These are phyloP conservation scores for Davidsoniella eucalypti DNA, from an alignment of 2,329 filamentous ascomycete genomes.

Conservation along the genomic window DNA sequence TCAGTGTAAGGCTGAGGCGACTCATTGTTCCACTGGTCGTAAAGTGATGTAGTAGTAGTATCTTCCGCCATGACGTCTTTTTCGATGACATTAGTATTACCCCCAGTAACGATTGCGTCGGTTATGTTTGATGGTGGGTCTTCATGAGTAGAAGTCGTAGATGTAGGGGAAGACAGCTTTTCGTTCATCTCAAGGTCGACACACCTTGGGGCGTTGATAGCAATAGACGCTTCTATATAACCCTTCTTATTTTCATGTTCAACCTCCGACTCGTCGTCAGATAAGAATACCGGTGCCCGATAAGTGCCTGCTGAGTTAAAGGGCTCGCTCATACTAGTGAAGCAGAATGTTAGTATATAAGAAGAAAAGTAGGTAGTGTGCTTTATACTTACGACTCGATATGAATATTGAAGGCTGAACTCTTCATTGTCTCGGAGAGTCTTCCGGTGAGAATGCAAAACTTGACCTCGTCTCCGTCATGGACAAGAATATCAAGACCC, in stretches of 20 bases:
- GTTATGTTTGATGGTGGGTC: neutral
- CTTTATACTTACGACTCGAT: neutral
- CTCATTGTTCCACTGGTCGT: neutral
- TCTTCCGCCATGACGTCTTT: too few species aligned
- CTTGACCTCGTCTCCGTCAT: constrained; percentile 5
- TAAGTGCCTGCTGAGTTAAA: neutral
- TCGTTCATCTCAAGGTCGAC: neutral
- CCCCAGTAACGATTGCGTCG: too few species aligned
- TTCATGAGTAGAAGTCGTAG: neutral
- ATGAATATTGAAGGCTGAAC: neutral
- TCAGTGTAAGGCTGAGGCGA: neutral
- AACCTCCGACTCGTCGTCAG: constrained; percentile 10
- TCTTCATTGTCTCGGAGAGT: neutral
- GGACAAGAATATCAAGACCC: constrained; percentile 1
- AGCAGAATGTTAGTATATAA: neutral
- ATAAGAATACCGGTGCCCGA: constrained; percentile 5
- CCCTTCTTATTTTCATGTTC: neutral
- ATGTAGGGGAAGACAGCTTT: neutral
- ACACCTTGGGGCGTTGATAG: neutral
- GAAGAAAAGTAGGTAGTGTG: neutral
- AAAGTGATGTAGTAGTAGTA: too few species aligned
- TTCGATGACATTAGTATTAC: neutral
- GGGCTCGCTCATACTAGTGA: neutral
- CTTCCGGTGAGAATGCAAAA: constrained; percentile 9
- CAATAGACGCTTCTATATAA: neutral